Evolutionary conservation across 2,329 filamentous ascomycete genomes (phyloP).

Genomic region (Calonectria pseudoturangicola): DNA sequence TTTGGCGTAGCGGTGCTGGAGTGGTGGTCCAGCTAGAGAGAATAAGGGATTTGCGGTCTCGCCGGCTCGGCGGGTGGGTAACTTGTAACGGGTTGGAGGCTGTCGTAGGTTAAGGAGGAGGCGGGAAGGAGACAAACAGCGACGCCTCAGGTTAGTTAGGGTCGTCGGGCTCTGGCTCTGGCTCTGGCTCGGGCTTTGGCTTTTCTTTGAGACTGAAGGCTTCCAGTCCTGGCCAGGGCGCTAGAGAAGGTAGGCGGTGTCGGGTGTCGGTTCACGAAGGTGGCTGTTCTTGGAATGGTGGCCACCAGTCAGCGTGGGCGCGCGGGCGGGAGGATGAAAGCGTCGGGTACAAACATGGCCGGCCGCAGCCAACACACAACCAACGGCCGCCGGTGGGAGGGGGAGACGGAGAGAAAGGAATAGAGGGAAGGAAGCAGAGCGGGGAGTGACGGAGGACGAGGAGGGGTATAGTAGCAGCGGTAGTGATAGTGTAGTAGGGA

Average conservation of each 20-base stretch:
- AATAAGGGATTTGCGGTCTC: slow-evolving; percentile 28
- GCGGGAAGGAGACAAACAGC: slow-evolving; percentile 20
- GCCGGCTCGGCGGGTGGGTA: slow-evolving; percentile 21
- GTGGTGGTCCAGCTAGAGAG: slow-evolving; percentile 8
- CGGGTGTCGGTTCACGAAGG: slow-evolving; percentile 47
- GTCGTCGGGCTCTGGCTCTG: slow-evolving; percentile 23
- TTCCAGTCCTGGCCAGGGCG: slow-evolving; percentile 25
- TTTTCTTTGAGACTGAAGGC: slow-evolving; percentile 25
- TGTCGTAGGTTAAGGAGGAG: slow-evolving; percentile 13
- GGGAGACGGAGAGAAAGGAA: slow-evolving; percentile 12
- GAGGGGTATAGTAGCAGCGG: slow-evolving; percentile 32
- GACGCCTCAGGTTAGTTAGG: slow-evolving; percentile 25
- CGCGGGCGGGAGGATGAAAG: slow-evolving; percentile 43
- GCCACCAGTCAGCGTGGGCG: slow-evolving; percentile 53
- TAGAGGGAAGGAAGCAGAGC: slow-evolving; percentile 24
- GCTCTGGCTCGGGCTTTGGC: slow-evolving; percentile 29
- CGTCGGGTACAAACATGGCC: slow-evolving; percentile 47
- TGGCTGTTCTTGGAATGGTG: slow-evolving; percentile 56
- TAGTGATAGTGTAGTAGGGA: slow-evolving; percentile 20
- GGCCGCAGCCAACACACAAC: slow-evolving; percentile 40
- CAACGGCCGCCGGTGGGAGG: slow-evolving; percentile 30
- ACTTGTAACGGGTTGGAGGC: slow-evolving; percentile 25
- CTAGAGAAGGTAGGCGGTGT: slow-evolving; percentile 51
- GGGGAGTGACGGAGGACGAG: slow-evolving; percentile 23
- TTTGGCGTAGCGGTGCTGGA: slow-evolving; percentile 31